A percentile compares a stretch with the other conserved stretches of the same genome.
These are phyloP conservation scores for Chrysopogon serrulatus DNA, from an alignment of 176 grass and related monocot genomes.

Conservation along the genomic window DNA sequence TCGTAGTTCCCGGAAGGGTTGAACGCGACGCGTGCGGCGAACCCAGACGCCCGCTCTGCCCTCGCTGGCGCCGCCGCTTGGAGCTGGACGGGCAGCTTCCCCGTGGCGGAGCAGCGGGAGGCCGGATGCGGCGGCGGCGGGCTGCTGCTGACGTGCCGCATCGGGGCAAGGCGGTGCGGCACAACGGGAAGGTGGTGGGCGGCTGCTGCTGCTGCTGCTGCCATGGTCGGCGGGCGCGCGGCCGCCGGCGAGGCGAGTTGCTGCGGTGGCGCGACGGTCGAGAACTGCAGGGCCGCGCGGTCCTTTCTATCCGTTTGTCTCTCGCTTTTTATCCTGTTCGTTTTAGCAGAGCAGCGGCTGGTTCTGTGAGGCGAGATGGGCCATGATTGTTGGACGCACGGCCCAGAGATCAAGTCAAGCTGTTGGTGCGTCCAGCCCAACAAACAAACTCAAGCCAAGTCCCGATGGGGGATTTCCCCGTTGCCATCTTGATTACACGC, in stretches of 20 bases:
- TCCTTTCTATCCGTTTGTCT: conserved; percentile 28
- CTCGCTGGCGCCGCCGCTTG: background rate
- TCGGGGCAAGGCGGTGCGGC: background rate
- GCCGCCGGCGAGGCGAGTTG: background rate
- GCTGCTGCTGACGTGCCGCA: background rate
- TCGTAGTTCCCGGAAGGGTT: conserved; percentile 87
- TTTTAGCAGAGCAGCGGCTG: no score
- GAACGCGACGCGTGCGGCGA: conserved; percentile 58
- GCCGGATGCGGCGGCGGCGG: background rate
- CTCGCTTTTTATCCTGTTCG: background rate
- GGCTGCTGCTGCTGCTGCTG: background rate
- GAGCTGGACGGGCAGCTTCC: background rate
- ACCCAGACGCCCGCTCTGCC: background rate
- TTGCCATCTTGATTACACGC: no score
- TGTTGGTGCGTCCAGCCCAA: no score
- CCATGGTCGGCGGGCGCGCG: background rate
- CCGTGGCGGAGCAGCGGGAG: background rate
- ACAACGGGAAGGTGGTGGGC: background rate
- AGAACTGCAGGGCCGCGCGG: background rate
- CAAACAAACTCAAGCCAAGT: no score
- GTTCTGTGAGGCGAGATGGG: background rate
- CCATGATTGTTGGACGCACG: no score
- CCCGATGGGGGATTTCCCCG: no score
- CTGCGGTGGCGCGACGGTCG: background rate
- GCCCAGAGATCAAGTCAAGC: no score